These are phyloP conservation scores for Cyclostephanos tholiformis DNA, from an alignment of 108 stramenopile genomes.

Conservation along the genomic window DNA sequence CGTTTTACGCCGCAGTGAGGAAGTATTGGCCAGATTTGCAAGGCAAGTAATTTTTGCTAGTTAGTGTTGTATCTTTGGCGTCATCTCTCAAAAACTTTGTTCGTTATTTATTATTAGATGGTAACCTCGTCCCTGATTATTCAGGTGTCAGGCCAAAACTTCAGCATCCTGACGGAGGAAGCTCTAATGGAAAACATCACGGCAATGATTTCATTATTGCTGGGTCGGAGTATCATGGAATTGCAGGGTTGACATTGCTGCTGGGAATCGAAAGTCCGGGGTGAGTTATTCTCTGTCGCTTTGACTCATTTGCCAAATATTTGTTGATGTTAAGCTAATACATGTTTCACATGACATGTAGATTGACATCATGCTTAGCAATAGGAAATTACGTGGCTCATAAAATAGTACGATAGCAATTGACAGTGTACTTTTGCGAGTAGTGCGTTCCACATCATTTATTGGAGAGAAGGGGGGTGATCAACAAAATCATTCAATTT, in stretches of 20 bases:
- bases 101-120: slow-evolving; percentile 1
- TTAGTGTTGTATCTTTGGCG: not conserved
- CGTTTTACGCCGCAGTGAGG: slow-evolving; percentile 71
- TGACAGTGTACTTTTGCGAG: not conserved
- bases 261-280: slow-evolving; percentile 89
- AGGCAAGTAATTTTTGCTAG: slow-evolving; percentile 24
- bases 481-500: slow-evolving; percentile 1
- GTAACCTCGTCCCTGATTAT: slow-evolving; percentile 69
- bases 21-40: slow-evolving; percentile 78
- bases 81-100: too few species aligned
- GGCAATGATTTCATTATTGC: slow-evolving; percentile 70
- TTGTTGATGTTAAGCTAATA: not conserved
- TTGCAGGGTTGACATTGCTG: slow-evolving; percentile 64
- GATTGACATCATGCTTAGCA: slow-evolving; percentile 76
- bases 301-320: not conserved
- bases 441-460: too few species aligned
- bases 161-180: slow-evolving; percentile 55
- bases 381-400: slow-evolving; percentile 66
- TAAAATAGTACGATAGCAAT: slow-evolving; percentile 19
- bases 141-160: slow-evolving; percentile 85
- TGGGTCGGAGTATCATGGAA: slow-evolving; percentile 56
- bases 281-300: not conserved
- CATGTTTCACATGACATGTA: not conserved
- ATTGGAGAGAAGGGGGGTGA: too few species aligned
- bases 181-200: not conserved